These are phyloP conservation scores for Tricholoma furcatifolium DNA, from an alignment of 768 basidiomycete genomes.

Conservation along the genomic window DNA sequence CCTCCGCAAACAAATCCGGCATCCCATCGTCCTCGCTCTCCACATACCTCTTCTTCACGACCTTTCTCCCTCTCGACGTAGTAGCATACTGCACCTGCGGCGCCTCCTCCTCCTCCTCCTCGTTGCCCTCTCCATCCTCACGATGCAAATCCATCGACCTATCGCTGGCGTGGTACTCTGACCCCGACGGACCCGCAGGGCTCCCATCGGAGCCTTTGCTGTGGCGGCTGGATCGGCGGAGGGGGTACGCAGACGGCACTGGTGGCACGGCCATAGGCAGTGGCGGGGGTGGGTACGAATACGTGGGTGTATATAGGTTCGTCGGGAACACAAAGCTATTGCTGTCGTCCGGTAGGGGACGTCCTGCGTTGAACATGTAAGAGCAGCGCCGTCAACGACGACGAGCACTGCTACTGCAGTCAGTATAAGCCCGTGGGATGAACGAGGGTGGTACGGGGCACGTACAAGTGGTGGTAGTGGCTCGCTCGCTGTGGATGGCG, in stretches of 20 bases:
- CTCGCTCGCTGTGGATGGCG: slow-evolving; percentile 6
- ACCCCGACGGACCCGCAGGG: slow-evolving; percentile 38
- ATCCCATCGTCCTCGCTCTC: slow-evolving; percentile 45
- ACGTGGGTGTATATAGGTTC: slow-evolving; percentile 8
- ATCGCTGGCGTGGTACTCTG: slow-evolving; percentile 50
- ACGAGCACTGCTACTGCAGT: not conserved
- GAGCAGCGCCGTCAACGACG: slow-evolving; percentile 8
- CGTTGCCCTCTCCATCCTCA: slow-evolving; percentile 22
- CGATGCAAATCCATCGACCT: slow-evolving; percentile 34
- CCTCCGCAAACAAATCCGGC: slow-evolving; percentile 29
- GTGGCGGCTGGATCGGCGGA: slow-evolving; percentile 34
- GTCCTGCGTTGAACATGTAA: slow-evolving; percentile 9
- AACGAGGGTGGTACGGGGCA: not conserved
- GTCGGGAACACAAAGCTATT: slow-evolving; percentile 7
- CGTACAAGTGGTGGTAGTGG: slow-evolving; percentile 4
- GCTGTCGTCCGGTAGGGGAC: not conserved
- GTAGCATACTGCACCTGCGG: slow-evolving; percentile 22
- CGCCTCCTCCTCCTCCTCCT: slow-evolving; percentile 29
- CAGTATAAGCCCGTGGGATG: not conserved
- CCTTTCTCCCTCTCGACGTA: slow-evolving; percentile 39
- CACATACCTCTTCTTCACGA: slow-evolving; percentile 37
- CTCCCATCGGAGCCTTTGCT: slow-evolving; percentile 30
- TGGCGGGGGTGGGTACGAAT: slow-evolving; percentile 28
- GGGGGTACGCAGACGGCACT: not conserved
- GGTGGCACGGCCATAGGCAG: slow-evolving; percentile 18